Base-by-base conservation (phyloP, 2,329 filamentous ascomycete species). In the Chaetomium globosum region DNA sequence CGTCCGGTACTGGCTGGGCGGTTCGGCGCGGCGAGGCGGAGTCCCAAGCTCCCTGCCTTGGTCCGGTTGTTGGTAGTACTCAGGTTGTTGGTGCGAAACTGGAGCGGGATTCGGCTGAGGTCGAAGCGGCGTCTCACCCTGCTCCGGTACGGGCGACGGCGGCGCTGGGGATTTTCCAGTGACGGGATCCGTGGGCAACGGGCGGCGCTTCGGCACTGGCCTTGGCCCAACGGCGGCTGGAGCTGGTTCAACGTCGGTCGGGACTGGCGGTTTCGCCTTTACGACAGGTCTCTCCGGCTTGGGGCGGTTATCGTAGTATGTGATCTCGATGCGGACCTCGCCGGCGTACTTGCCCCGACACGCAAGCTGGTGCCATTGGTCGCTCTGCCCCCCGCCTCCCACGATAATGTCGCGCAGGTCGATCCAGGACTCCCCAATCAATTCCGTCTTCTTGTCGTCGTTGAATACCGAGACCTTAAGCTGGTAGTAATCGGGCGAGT, bases 381-480 rank as follows among this genome's bases (percentile, higher is more conserved):
- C 95, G 74, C 86, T 93, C 78, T 97, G 92, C n/a, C 95, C 93
- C 57, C 95, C 95, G 56, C 95, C 93, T 1, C 88, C 82, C 23
- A 93, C 84, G 68, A 99, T 85, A 72, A 99, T 90, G 71, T 87
- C 85, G 71, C 88, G 87, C 66, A 99, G 82, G 74, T 91, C 90
- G 65, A 98, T 86, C 89, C 92, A 97, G 7, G 91, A 88, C 78
- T 99, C 95, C 70, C 95, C 95, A 72, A 99, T 97, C 69, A 99
- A 79, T 71, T 99, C 95, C 0, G 94, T 98, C 80, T 90, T 96
- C 81, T 97, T 98, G 79, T 99, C 95, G 74, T 99, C 95, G 75
- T 97, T 97, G 80, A 99, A 99, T 6, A 98, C 87, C 2, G 94
- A 97, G 19, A 98, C 84, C 76, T 99, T 99, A 64, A 99, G 84